A percentile compares a stretch with the other conserved stretches of the same genome.
These are phyloP conservation scores for Russula olivacea DNA, from an alignment of 768 basidiomycete genomes.

Conservation along the genomic window DNA sequence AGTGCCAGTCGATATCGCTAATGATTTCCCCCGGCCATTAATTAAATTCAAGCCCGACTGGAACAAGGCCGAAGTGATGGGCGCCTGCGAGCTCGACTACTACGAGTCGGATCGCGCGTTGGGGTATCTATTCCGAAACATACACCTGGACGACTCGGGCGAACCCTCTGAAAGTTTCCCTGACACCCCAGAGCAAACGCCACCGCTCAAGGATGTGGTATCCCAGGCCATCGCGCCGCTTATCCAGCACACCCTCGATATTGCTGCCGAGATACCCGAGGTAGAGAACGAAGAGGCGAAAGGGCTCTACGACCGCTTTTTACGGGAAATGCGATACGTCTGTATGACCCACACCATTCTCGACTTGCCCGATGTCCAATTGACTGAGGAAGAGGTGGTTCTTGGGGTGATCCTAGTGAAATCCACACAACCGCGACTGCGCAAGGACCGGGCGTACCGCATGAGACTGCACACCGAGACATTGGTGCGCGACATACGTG, in stretches of 20 bases:
- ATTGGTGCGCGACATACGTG: constrained; percentile 47
- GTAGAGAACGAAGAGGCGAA: background rate
- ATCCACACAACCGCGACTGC: constrained; percentile 55
- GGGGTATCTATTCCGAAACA: constrained; percentile 62
- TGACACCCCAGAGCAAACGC: background rate
- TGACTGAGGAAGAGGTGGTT: constrained; percentile 70
- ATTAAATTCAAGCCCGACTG: constrained; percentile 75
- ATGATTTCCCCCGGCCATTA: constrained; percentile 44
- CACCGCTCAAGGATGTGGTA: constrained; percentile 10
- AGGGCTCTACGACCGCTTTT: constrained; percentile 46
- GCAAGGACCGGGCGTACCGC: constrained; percentile 39
- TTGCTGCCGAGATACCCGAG: constrained; percentile 42
- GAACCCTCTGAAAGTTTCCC: constrained; percentile 17
- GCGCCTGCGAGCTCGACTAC: constrained; percentile 55
- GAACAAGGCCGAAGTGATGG: constrained; percentile 42
- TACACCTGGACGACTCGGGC: constrained; percentile 41
- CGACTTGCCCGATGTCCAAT: constrained; percentile 44
- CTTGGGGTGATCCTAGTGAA: constrained; percentile 71
- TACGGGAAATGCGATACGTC: constrained; percentile 64
- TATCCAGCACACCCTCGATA: background rate
- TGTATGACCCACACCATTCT: constrained; percentile 61
- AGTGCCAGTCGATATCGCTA: constrained; percentile 48
- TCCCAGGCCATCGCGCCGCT: constrained; percentile 14
- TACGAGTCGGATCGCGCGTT: constrained; percentile 67
- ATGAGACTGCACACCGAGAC: constrained; percentile 54